Percentiles rank a stretch among this genome's conserved stretches.
phyloP scores from a whole-genome alignment of 768 basidiomycete genomes.

The Phaeolepiota aurea region DNA sequence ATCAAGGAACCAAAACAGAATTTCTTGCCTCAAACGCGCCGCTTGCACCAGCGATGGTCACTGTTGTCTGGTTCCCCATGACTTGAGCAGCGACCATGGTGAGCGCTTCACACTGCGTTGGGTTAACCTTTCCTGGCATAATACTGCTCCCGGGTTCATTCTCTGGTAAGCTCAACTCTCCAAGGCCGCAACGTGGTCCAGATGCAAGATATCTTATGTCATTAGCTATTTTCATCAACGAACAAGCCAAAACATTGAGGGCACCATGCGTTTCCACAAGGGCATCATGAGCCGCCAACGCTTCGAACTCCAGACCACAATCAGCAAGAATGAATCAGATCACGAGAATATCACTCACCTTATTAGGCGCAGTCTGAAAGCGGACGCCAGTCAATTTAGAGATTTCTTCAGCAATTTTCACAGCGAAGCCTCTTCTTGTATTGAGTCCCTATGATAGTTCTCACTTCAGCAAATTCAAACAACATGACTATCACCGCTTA shows the following conservation, averaged over 20 bases:
- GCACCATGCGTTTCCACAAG: slow-evolving; percentile 97
- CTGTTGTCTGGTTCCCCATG: slow-evolving; percentile 92
- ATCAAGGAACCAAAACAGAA: background rate
- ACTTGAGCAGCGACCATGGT: slow-evolving; percentile 99
- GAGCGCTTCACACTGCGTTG: slow-evolving; percentile 96
- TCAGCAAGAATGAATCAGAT: background rate
- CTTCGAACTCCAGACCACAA: slow-evolving; percentile 70
- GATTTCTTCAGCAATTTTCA: slow-evolving; percentile 87
- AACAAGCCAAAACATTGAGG: slow-evolving; percentile 92
- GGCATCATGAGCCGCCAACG: slow-evolving; percentile 96
- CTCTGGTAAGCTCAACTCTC: slow-evolving; percentile 90
- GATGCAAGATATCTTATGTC: slow-evolving; percentile 97
- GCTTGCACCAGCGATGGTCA: slow-evolving; percentile 87
- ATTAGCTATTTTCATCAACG: slow-evolving; percentile 98
- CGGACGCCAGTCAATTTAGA: slow-evolving; percentile 83
- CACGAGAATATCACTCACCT: slow-evolving; percentile 38
- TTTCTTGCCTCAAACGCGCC: slow-evolving; percentile 91
- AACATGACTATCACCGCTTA: too few species aligned
- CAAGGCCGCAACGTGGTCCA: slow-evolving; percentile 94
- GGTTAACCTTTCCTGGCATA: slow-evolving; percentile 99
- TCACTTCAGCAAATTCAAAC: too few species aligned
- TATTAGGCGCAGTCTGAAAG: slow-evolving; percentile 97
- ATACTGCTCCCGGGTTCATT: slow-evolving; percentile 99
- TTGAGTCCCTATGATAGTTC: slow-evolving; percentile 69
- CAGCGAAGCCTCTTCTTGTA: slow-evolving; percentile 94